Base-by-base conservation (phyloP, 495 filamentous ascomycete genomes). In the Penicillium verhagenii region DNA sequence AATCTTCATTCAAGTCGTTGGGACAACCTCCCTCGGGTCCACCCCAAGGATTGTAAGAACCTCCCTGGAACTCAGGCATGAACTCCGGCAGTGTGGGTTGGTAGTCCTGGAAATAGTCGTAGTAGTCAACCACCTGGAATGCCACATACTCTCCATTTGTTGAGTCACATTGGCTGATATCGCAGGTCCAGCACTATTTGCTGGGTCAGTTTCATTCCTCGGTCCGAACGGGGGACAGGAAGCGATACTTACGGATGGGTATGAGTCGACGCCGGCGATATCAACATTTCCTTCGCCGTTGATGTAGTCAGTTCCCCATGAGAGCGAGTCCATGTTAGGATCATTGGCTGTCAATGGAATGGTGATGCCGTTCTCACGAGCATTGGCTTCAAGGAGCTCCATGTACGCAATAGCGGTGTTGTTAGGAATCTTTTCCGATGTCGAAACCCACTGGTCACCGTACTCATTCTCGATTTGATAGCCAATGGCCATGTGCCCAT, bases 381-480 rank as follows among this genome's bases (percentile, higher is more conserved):
- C 77, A 53, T 67, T 70, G 0, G 60, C 68, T 58, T 82, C 66
- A 3, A 86, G 69, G 18, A 82, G 65, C 57, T 82, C 71, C 81
- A 86, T 84, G 45, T 86, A 86, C 14, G 67, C 63, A 18, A 74
- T 76, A 1, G 77, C 77, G 0, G 74, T 65, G 24, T 71, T 44
- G 54, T 84, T 82, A 0, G 79, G 78, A 19, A 69, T 70, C 51
- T 70, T 76, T 29, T 63, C 56, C 16, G 42, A 25, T 3, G 45
- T 54, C 0, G 73, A 64, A 49, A 67, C 64, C 78, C 82, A 84
- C 54, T 86, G 82, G n/a, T 78, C 59, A 6, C 80, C 78, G 42
- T 82, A 81, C 56, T 86, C 83, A 55, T 86, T 85, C 57, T 86
- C 83, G 40, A 84, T 78, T 53, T 86, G 83, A 60, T 79, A 82